Percentiles rank a stretch among this genome's conserved stretches.
Evolutionary conservation across 805 yeast genomes (phyloP).

Genomic region (Cyberlindnera nakhonratchasimensis): DNA sequence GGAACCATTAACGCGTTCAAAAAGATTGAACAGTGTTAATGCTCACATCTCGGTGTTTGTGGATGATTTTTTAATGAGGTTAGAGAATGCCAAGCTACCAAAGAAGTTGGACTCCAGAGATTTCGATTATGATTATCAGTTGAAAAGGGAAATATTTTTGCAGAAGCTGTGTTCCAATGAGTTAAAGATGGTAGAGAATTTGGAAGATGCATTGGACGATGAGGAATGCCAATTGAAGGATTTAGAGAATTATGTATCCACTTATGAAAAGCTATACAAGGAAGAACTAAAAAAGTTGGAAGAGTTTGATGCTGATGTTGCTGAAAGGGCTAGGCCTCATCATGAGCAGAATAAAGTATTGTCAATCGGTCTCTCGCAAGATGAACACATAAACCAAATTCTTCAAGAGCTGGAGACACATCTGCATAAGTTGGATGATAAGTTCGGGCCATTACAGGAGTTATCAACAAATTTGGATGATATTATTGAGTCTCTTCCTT

Average conservation of each 20-base stretch:
- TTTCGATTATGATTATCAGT: constrained; percentile 22
- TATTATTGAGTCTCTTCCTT: constrained; percentile 3
- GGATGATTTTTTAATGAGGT: constrained; percentile 9
- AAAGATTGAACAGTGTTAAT: constrained; percentile 6
- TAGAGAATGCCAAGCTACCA: constrained; percentile 19
- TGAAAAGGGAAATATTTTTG: constrained; percentile 17
- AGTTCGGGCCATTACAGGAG: constrained; percentile 13
- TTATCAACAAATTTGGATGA: constrained; percentile 14
- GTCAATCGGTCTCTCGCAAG: constrained; percentile 4
- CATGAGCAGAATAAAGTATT: constrained; percentile 7
- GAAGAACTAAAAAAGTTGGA: constrained; percentile 14
- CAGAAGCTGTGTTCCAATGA: constrained; percentile 21
- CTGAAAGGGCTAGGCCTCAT: constrained; percentile 1
- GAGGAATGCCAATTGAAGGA: constrained; percentile 14
- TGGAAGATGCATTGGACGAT: constrained; percentile 12
- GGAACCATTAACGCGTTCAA: constrained; percentile 9
- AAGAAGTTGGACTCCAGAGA: constrained; percentile 13
- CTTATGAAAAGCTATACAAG: constrained; percentile 14
- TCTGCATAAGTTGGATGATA: constrained; percentile 13
- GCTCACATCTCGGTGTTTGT: constrained; percentile 12
- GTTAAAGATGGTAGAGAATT: constrained; percentile 13
- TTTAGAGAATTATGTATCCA: constrained; percentile 10
- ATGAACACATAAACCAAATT: constrained; percentile 9
- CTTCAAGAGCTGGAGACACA: constrained; percentile 17
- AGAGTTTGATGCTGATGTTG: constrained; percentile 8